Base-by-base conservation (phyloP, 73 alveolate species). In the Symbiodinium natans region DNA sequence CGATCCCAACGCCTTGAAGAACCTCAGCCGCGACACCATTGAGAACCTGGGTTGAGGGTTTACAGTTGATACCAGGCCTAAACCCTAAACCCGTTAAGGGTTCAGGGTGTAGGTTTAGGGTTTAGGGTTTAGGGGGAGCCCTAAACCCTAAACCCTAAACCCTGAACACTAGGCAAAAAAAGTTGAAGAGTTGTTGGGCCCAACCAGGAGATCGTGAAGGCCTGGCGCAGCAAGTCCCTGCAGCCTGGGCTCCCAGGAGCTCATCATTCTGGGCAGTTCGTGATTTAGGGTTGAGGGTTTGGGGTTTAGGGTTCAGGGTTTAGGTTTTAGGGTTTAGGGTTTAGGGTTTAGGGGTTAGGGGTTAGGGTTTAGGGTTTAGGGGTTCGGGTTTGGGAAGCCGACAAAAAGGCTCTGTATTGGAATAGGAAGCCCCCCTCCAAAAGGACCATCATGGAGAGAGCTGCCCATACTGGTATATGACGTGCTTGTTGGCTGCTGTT, bases 211-310 rank as follows among this genome's bases (percentile, higher is more conserved):
- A 90, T 90, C 6, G 96, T 90, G 33, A 90, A 71, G 43, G 96
- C 96, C 40, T 90, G 96, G 96, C 96, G 96, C 10, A 90, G 42
- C 75, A 90, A 90, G 75, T 90, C 96, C 9, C 75, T 90, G 27
- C 96, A 90, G 96, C 48, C 59, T 17, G 56, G n/a, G 56, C 29
- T 27, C 21, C 9, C 33, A 11, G 82, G 39, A 27, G 31, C 15
- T 1, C 17, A 48, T 8, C 36, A 27, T 52, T 3, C 21, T 52
- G n/a, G 68, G 68, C 15, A 23, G 19, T 48, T 48, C 63, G 15
- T 17, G n/a, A 5, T 52, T 52, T 52, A 6, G 68, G 68, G 17
- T 52, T 52, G 0, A 52, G 68, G 68, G 68, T 52, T 52, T 52
- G 21, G 68, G 68, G n/a, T 52, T 52, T 5, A 6, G n/a, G n/a